Percentiles rank a stretch among this genome's conserved stretches.
These are phyloP conservation scores for Rhizopus delemar DNA, from an alignment of 371 early-diverging fungal species.

Conservation along the genomic window DNA sequence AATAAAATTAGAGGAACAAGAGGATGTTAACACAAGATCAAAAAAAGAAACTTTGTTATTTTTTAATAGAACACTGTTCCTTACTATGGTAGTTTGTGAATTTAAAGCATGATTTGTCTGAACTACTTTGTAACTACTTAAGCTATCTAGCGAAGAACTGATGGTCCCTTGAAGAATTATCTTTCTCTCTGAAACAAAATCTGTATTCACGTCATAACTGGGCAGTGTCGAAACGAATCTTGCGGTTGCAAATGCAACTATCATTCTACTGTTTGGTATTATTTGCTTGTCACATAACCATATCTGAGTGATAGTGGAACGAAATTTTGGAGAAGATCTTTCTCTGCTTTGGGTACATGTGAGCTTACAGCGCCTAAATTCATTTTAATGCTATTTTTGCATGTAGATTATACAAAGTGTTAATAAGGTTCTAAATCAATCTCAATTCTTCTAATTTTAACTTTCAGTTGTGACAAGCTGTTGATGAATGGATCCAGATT, in stretches of 20 bases:
- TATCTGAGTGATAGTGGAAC: too few species aligned
- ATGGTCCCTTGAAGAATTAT: too few species aligned
- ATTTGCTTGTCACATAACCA: too few species aligned
- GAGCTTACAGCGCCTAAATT: too few species aligned
- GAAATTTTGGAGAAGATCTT: too few species aligned
- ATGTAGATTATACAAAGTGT: slow-evolving; percentile 20
- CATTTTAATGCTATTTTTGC: not conserved
- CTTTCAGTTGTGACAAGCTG: slow-evolving; percentile 40
- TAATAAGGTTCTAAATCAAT: slow-evolving; percentile 33
- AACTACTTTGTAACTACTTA: not conserved
- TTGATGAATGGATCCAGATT: slow-evolving; percentile 50
- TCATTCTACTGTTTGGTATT: too few species aligned
- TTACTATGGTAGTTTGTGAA: too few species aligned
- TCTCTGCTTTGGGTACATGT: too few species aligned
- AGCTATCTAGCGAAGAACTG: not conserved
- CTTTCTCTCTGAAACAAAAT: not conserved
- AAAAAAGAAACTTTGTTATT: not conserved
- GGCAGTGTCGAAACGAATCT: too few species aligned
- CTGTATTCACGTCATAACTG: not conserved
- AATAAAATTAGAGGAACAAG: not conserved
- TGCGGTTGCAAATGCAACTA: too few species aligned
- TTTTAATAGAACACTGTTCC: too few species aligned
- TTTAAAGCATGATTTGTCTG: too few species aligned
- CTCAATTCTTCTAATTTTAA: slow-evolving; percentile 39
- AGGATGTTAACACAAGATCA: not conserved